Evolutionary conservation across 345 rosid species (phyloP), one percentile per base, ranked within the genome.

Genomic region (Citrus unshiu): DNA sequence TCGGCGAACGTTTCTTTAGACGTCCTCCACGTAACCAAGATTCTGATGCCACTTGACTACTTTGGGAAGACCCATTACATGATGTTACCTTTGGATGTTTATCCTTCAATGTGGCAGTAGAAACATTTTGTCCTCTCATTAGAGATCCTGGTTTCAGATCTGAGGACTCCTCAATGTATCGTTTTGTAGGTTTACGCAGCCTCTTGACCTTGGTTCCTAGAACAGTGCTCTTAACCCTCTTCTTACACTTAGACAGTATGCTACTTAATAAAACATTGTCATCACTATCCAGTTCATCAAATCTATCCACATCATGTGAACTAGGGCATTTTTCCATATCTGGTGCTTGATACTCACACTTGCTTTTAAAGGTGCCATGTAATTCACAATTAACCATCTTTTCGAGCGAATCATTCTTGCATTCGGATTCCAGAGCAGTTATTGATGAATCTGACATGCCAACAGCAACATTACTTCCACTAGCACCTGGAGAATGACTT

Each of bases 401-500:
- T 39, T 81, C 75, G 39, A 67, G 65, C 51, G 85, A 72, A 66
- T 80, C 81, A 73, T 70, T 85, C 77, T 86, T 82, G 68, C 82
- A 76, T 76, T 89, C 84, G 76, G 85, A 68, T 76, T 82, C 87
- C 21, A 64, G 85, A 83, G 78, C 29, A 59, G 83, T 84, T 73
- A 79, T 83, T 54, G 92, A 86, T 54, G 89, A 85, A 76, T 90
- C 92, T 13, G 92, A 87, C 65, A 87, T 76, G 74, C 89, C 90
- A 10, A 58, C 57, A 43, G 85, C 86, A 66, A 80, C 82, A 80
- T 82, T 86, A 83, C 83, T 79, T 84, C 87, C 88, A 76, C 91
- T 88, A 37, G 83, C 72, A 68, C 86, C 93, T 6, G 98, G 95
- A 79, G 97, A 89, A 84, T 68, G 88, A 84, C 97, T 84, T 84